Base-by-base conservation (phyloP, 805 yeast species). In the Lachancea dasiensis region DNA sequence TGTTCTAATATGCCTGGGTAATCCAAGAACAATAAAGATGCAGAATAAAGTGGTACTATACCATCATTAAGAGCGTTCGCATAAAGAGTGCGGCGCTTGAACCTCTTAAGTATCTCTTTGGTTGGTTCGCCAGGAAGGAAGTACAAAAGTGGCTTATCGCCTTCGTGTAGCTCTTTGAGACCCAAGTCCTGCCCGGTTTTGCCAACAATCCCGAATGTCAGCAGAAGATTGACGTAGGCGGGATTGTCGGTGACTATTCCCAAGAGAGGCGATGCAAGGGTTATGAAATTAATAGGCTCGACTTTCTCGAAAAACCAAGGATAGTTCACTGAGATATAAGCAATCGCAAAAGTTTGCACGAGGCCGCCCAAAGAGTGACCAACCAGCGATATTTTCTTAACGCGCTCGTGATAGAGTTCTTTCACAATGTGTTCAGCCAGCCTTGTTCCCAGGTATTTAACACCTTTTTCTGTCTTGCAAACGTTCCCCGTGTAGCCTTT, bases 301-400 rank as follows among this genome's bases (percentile, higher is more conserved):
- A 80, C 71, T 24, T 60, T 62, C 25, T 72, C 51, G 53, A 84
- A 83, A 44, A 83, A 77, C 72, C 79, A 70, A 0, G 90, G 86
- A 55, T 74, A 79, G 48, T 79, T 81, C 41, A 68, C 68, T 36
- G 74, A 72, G 25, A 84, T 67, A 51, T 82, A 84, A 0, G 89
- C 84, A 24, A 84, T 72, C 2, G 90, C 81, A 61, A 83, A 84
- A 0, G 86, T 73, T 56, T 84, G 94, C 3, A 79, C 75, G 28
- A 80, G 59, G 0, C 95, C 95, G 31, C 95, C 95, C 19, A 84
- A 57, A 0, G 92, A 83, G 56, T 84, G 95, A 0, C 84, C 87
- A 30, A 84, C 65, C 50, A 84, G 83, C 1, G 94, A 83, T 6
- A 84, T 75, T 44, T 72, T 75, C 1, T 43, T 40, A 0, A 79